Evolutionary conservation across 805 yeast genomes (phyloP).

Genomic region (Hemisphaericaspora nanyangensis): DNA sequence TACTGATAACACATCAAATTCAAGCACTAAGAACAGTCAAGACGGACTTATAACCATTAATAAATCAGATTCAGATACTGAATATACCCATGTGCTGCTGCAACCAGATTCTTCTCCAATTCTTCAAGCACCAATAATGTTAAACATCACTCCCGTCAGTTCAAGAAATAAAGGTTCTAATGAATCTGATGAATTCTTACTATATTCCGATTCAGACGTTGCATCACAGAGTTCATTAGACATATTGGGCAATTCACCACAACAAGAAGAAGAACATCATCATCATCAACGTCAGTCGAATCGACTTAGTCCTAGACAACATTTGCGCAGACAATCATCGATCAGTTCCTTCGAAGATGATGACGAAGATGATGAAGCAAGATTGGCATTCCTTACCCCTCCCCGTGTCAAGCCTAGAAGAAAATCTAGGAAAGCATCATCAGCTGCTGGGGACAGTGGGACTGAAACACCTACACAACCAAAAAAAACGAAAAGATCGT

Average conservation of each 20-base stretch:
- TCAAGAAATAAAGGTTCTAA: neutral
- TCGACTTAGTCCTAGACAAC: too few relatives aligned
- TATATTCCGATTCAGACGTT: slow-evolving; percentile 33
- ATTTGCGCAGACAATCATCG: slow-evolving; percentile 3
- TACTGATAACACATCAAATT: too few relatives aligned
- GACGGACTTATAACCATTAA: too few relatives aligned
- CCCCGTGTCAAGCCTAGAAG: neutral
- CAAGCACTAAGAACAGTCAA: too few relatives aligned
- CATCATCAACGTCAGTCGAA: too few relatives aligned
- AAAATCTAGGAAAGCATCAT: slow-evolving; percentile 3
- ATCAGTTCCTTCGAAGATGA: slow-evolving; percentile 2
- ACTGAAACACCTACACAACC: too few relatives aligned
- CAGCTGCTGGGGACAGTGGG: neutral
- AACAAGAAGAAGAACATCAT: slow-evolving; percentile 1
- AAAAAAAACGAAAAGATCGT: neutral
- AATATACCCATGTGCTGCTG: neutral
- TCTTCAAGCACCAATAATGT: neutral
- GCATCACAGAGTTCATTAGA: slow-evolving; percentile 30
- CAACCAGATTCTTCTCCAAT: neutral
- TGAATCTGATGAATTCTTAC: slow-evolving; percentile 24
- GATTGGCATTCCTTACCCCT: neutral
- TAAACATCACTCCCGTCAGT: neutral
- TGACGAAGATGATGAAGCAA: neutral
- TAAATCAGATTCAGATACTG: neutral
- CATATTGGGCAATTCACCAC: slow-evolving; percentile 4